Evolutionary conservation across 257 asterid genomes (phyloP).

Genomic region (Sherardia arvensis): DNA sequence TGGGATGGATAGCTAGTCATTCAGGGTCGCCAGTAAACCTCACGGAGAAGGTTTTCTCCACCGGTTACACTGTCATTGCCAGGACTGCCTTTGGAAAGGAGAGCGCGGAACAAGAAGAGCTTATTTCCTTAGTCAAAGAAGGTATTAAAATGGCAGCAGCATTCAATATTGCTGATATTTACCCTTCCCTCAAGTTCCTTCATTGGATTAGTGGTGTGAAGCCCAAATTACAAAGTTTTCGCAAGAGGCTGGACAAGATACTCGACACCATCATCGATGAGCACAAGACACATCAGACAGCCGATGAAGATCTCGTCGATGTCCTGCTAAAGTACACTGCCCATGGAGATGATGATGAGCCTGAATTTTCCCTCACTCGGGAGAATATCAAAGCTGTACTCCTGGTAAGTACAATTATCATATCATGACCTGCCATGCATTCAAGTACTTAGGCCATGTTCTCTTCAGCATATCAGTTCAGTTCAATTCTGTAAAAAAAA

Average conservation of each 20-base stretch:
- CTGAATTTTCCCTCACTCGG: conserved; percentile 1
- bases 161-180: conserved; percentile 14
- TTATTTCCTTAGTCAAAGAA: conserved; percentile 6
- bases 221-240: conserved; percentile 14
- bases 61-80: neutral
- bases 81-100: conserved; percentile 23
- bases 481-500: too few species aligned
- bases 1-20: conserved; percentile 8
- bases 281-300: neutral
- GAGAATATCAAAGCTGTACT: conserved; percentile 17
- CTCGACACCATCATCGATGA: conserved; percentile 21
- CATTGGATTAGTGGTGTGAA: conserved; percentile 21
- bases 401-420: conserved; percentile 9
- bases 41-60: conserved; percentile 14
- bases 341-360: conserved; percentile 5
- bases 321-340: conserved; percentile 14
- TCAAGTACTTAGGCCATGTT: too few species aligned
- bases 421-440: neutral
- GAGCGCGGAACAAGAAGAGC: conserved; percentile 11
- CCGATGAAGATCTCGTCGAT: conserved; percentile 11
- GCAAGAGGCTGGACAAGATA: conserved; percentile 11
- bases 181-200: conserved; percentile 13
- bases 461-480: too few species aligned
- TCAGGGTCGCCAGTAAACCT: conserved; percentile 20
- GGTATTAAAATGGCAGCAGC: conserved; percentile 8